Evolutionary conservation across 139 green algal species (phyloP).

Genomic region (Asterochloris erici): DNA sequence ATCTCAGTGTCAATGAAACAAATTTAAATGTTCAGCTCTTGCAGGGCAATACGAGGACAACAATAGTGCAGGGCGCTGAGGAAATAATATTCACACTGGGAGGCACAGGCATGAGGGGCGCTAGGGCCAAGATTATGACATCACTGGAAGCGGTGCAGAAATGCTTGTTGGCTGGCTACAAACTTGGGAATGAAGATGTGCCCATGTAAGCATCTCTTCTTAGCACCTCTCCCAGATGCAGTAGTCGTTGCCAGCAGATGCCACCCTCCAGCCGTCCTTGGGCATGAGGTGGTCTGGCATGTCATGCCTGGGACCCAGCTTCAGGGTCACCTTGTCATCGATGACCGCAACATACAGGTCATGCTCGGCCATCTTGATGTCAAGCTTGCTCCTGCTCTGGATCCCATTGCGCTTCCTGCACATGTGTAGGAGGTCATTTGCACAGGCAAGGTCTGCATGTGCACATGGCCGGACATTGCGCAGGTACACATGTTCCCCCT

Average conservation of each 20-base stretch:
- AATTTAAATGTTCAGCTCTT: no score
- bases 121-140: no score
- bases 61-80: no score
- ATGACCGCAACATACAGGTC: conserved; percentile 73
- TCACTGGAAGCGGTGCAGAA: no score
- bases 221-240: conserved; percentile 46
- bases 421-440: not conserved
- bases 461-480: no score
- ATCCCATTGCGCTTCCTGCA: conserved; percentile 54
- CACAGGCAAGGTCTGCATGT: no score
- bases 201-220: not conserved
- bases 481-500: no score
- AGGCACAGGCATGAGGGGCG: no score
- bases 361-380: conserved; percentile 57
- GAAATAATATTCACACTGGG: no score
- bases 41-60: no score
- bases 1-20: no score
- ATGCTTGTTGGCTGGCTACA: no score
- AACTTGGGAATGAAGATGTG: not conserved
- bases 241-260: conserved; percentile 37
- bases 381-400: conserved; percentile 42
- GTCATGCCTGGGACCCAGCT: conserved; percentile 54
- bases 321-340: conserved; percentile 41
- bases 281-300: conserved; percentile 36
- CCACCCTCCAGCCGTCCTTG: conserved; percentile 42